A percentile compares a stretch with the other conserved stretches of the same genome.
Evolutionary conservation across 768 basidiomycete species (phyloP).

Genomic region (Cystobasidium tubakii): DNA sequence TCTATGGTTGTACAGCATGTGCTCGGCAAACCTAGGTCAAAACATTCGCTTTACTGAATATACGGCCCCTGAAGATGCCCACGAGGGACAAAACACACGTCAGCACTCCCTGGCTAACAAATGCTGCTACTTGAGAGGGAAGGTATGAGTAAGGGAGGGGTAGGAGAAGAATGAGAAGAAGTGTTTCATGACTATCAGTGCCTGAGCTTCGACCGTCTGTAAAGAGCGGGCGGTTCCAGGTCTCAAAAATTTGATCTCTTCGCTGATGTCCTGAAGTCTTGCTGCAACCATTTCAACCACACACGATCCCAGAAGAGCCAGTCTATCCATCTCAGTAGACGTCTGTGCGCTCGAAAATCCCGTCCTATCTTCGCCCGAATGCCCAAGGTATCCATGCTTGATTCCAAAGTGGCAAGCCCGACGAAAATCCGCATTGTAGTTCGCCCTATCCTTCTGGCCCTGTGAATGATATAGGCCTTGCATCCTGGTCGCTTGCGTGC

Average conservation of each 20-base stretch:
- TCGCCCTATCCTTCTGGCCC: background rate
- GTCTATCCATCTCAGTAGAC: background rate
- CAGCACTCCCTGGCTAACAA: too few species aligned
- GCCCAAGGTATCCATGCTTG: background rate
- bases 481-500: conserved; percentile 28
- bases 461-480: conserved; percentile 10
- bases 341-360: background rate
- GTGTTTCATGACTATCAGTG: background rate
- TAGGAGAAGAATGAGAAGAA: background rate
- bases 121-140: background rate
- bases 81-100: too few species aligned
- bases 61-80: too few species aligned
- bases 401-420: background rate
- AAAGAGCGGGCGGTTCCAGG: background rate
- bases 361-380: background rate
- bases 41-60: too few species aligned
- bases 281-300: background rate
- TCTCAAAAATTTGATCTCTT: background rate
- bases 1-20: too few species aligned
- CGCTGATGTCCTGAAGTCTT: background rate
- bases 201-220: background rate
- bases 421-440: background rate
- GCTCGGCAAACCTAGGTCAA: too few species aligned
- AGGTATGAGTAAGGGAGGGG: background rate
- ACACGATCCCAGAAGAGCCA: background rate